Evolutionary conservation across 768 basidiomycete species (phyloP), one percentile per base, ranked within the genome.

Genomic region (Trametes gibbosa): DNA sequence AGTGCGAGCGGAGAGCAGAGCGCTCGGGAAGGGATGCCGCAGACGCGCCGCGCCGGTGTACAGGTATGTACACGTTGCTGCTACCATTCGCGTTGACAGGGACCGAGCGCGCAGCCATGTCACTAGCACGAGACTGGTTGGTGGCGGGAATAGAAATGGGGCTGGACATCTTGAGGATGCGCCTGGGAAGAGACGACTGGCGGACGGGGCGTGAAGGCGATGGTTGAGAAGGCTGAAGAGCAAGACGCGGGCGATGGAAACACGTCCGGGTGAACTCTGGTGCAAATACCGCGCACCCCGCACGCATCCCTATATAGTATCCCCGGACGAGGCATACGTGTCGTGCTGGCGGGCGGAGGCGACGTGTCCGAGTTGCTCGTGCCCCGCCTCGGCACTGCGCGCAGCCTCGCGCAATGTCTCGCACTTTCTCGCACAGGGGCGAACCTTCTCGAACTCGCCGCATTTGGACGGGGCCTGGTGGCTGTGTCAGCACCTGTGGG

Each of bases 91-190:
- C 14, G 37, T 6, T 21, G 9, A 42, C n/a, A 0, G 42, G 52
- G 29, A 47, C 49, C 19, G 56, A 41, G 55, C 55, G 55, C 39
- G 55, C 25, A 12, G 34, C 34, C 2, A 43, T 34, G 24, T n/a
- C 54, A 19, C 14, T 19, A 34, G 19, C 23, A 35, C 23, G 19
- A 51, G 53, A 17, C 23, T 48, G 19, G 46, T 35, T 56, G 37
- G 58, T 9, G 50, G 50, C 52, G 41, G 63, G 62, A 58, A 68
- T 60, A 43, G 65, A 59, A 27, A 64, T 59, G 21, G 67, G 67
- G 61, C 61, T 63, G 56, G 64, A 68, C 66, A 68, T 66, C 24
- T 16, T 34, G 34, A 8, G 17, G 32, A 49, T 32, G 10, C 16
- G 13, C 2, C 3, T 39, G 24, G 56, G 19, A 34, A n/a, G 27